A percentile compares a stretch with the other conserved stretches of the same genome.
These are phyloP conservation scores for Rubia peregrina DNA, from an alignment of 305 asterid species.

Conservation along the genomic window DNA sequence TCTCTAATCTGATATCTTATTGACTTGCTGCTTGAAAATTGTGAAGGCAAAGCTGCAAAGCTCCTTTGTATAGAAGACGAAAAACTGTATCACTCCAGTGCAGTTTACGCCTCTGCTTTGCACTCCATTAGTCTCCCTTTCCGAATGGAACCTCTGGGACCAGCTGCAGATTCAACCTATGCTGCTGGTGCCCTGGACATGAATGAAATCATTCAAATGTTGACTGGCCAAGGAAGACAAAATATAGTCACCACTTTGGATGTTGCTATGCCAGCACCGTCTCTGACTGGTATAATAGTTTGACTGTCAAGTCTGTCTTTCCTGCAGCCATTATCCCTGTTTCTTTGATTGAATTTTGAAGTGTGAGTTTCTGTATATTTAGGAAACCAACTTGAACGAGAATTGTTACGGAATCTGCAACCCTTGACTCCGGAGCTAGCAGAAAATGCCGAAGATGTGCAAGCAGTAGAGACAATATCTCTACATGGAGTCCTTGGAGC, in stretches of 20 bases:
- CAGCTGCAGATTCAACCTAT: conserved; percentile 42
- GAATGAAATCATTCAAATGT: conserved; percentile 52
- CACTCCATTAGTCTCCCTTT: conserved; percentile 85
- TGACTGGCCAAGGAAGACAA: conserved; percentile 71
- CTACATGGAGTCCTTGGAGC: conserved; percentile 70
- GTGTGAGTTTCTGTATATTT: conserved; percentile 18
- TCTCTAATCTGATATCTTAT: conserved; percentile 11
- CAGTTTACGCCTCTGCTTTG: conserved; percentile 84
- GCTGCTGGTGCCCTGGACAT: conserved; percentile 58
- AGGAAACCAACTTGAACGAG: conserved; percentile 38
- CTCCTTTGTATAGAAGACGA: conserved; percentile 50
- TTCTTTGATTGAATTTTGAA: conserved; percentile 13
- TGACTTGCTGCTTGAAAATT: conserved; percentile 10
- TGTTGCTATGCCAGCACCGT: conserved; percentile 70
- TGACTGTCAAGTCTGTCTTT: conserved; percentile 8
- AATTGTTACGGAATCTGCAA: conserved; percentile 47
- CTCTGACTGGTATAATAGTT: conserved; percentile 45
- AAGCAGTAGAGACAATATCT: conserved; percentile 61
- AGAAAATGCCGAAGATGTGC: conserved; percentile 57
- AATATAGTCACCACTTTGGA: conserved; percentile 63
- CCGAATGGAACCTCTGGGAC: conserved; percentile 66
- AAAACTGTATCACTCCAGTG: conserved; percentile 73
- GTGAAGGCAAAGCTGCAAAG: conserved; percentile 59
- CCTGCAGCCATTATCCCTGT: not conserved
- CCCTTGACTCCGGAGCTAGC: conserved; percentile 62